These are phyloP conservation scores for Penicillium paxilli DNA, from an alignment of 495 filamentous ascomycete species.

Conservation along the genomic window DNA sequence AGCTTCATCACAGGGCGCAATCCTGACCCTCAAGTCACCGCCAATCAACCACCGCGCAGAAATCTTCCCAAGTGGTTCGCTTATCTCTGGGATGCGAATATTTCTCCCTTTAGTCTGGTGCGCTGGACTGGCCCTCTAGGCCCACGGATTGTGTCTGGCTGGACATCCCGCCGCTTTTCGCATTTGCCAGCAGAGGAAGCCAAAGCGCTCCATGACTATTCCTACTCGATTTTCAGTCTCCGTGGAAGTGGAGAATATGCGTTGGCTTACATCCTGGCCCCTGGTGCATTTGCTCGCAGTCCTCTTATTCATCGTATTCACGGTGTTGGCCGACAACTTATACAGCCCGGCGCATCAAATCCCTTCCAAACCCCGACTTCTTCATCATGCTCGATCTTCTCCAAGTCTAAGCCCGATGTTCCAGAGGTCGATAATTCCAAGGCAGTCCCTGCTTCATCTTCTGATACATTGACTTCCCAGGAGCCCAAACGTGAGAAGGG, in stretches of 20 bases:
- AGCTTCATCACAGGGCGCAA: slow-evolving; percentile 56
- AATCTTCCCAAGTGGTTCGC: slow-evolving; percentile 80
- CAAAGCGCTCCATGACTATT: slow-evolving; percentile 83
- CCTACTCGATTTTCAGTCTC: slow-evolving; percentile 91
- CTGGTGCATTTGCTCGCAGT: slow-evolving; percentile 86
- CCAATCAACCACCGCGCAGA: slow-evolving; percentile 51
- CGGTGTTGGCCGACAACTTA: slow-evolving; percentile 73
- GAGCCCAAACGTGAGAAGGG: slow-evolving; percentile 62
- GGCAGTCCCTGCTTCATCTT: background rate
- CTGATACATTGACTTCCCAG: slow-evolving; percentile 1
- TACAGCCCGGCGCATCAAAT: slow-evolving; percentile 25
- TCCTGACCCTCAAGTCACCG: slow-evolving; percentile 15
- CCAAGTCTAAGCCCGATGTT: slow-evolving; percentile 5
- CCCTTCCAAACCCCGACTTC: slow-evolving; percentile 1
- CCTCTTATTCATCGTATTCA: slow-evolving; percentile 86
- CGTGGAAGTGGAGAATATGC: slow-evolving; percentile 94
- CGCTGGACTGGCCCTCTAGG: slow-evolving; percentile 90
- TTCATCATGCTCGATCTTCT: slow-evolving; percentile 16
- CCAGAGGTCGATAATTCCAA: slow-evolving; percentile 13
- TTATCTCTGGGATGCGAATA: slow-evolving; percentile 95
- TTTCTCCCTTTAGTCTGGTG: slow-evolving; percentile 89
- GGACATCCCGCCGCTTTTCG: slow-evolving; percentile 89
- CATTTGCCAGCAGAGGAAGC: slow-evolving; percentile 81
- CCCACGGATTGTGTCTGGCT: slow-evolving; percentile 88
- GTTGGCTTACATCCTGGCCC: slow-evolving; percentile 87